Base-by-base conservation (phyloP, 1,139 yeast species). In the Candida tetrigidarum region DNA sequence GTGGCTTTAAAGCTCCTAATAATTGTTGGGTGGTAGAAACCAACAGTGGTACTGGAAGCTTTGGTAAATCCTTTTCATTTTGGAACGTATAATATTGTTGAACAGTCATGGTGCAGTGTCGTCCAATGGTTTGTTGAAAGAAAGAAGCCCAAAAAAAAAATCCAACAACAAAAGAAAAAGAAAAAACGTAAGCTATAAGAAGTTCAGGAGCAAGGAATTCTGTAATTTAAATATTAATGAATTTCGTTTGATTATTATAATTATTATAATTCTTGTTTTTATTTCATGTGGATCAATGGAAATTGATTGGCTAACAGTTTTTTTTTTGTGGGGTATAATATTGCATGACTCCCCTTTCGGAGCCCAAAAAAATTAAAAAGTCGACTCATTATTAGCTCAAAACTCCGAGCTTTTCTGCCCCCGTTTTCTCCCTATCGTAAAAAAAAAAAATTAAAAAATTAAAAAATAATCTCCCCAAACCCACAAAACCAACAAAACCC, bases 41-140 rank as follows among this genome's bases (percentile, higher is more conserved):
- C 11, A 82, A 61, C 33, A 67, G 62, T 0, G 88, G 87, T 3
- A 83, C 80, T 0, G 85, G 85, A n/a, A 83, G 63, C 26, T 55
- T 57, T 2, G 84, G 83, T 20, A 80, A 62, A 0, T 33, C 9
- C 3, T 51, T 48, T 46, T 65, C 70, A 45, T 56, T 44, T 35
- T 52, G 46, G 47, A 51, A 64, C 7, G 67, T 62, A 23, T 39
- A 40, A 30, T 47, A 42, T 27, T 39, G 38, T 19, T 22, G 27
- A 9, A 37, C 14, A 6, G 44, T 26, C 46, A 47, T 47, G 26
- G 32, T 33, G 22, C 12, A 8, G 16, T 14, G 14, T 4, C 9
- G 26, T 25, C 16, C 15, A 39, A 39, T n/a, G n/a, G n/a, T n/a
- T n/a, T n/a, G n/a, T n/a, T n/a, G n/a, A n/a, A n/a, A n/a, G n/a